Conservation (phyloP, 2,329 filamentous ascomycete species). For the Endothia cerciana region DNA sequence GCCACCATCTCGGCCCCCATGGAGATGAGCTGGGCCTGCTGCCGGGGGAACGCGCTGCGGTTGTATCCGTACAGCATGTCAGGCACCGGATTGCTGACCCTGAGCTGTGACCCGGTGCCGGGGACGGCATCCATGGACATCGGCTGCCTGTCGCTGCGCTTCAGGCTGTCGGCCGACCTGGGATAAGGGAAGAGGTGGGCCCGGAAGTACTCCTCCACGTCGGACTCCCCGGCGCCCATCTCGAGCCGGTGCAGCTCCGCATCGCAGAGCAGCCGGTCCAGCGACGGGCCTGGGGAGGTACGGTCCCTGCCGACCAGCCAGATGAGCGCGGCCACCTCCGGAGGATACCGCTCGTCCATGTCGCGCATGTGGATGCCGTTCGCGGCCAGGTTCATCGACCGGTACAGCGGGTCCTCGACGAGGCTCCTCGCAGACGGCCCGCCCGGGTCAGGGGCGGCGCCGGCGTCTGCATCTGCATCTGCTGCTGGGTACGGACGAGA, state of each 20-base stretch:
- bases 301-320: too few species aligned
- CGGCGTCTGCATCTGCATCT: too few species aligned
- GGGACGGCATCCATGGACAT: conserved; percentile 29
- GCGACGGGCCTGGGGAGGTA: too few species aligned
- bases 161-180: background rate
- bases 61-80: conserved; percentile 34
- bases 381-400: too few species aligned
- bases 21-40: conserved; percentile 32
- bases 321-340: too few species aligned
- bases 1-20: conserved; percentile 31
- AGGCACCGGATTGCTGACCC: conserved; percentile 32
- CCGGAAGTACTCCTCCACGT: background rate
- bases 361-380: too few species aligned
- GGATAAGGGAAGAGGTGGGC: background rate
- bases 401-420: too few species aligned
- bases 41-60: conserved; percentile 25
- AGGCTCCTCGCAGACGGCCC: too few species aligned
- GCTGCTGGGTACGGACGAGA: too few species aligned
- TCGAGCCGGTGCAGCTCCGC: background rate
- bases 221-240: background rate
- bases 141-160: background rate
- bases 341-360: too few species aligned
- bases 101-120: conserved; percentile 29
- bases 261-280: background rate
- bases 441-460: too few species aligned